Evolutionary conservation across 2,329 filamentous ascomycete species (phyloP).

Genomic region (Colletotrichum echinochloae): DNA sequence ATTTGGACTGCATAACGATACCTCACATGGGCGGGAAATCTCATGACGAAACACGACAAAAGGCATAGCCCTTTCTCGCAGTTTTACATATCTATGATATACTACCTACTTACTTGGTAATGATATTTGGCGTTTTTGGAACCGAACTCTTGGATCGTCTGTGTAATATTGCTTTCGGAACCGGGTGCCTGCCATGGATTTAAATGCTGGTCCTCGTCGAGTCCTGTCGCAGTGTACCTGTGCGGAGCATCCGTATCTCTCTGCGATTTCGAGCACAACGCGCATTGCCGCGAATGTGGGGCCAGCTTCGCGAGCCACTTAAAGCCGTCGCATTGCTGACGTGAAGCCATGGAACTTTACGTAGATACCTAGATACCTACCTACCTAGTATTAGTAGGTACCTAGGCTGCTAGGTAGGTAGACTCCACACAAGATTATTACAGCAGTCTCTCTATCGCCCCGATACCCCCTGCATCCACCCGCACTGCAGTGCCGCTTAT

Average conservation of each 20-base stretch:
- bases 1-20: conserved; percentile 41
- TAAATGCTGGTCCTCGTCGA: conserved; percentile 8
- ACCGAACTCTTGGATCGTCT: neutral
- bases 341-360: too few relatives aligned
- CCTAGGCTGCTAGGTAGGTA: too few relatives aligned
- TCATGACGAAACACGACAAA: conserved; percentile 21
- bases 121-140: conserved; percentile 35
- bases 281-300: conserved; percentile 35
- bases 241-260: neutral
- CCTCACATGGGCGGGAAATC: conserved; percentile 34
- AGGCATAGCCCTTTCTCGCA: conserved; percentile 10
- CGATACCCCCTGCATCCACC: neutral
- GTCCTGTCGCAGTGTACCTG: neutral
- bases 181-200: neutral
- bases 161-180: neutral
- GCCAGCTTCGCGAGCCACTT: conserved; percentile 34
- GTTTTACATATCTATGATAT: conserved; percentile 33
- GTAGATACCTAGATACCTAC: too few relatives aligned
- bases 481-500: conserved; percentile 5
- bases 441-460: too few relatives aligned
- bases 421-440: too few relatives aligned
- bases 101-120: conserved; percentile 5
- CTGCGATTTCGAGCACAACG: conserved; percentile 19
- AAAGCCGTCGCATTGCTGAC: conserved; percentile 36
- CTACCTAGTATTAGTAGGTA: too few relatives aligned